A percentile compares a stretch with the other conserved stretches of the same genome.
Conservation (phyloP, 129 eudicot genomes). For the Artemisia tridentata region DNA sequence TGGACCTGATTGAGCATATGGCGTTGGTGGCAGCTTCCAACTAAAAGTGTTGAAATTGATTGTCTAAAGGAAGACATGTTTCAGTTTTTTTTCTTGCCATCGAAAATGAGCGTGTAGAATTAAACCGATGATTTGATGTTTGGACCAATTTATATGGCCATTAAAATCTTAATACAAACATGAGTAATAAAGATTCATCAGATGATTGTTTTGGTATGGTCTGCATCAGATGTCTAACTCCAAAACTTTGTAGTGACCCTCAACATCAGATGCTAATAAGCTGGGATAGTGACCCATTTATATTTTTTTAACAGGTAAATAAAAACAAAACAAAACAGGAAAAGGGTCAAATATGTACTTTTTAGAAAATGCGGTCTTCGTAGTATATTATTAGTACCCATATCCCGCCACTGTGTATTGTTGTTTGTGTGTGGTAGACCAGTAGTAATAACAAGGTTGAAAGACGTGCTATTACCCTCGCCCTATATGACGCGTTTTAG, state of each 20-base stretch:
- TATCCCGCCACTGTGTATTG: no score
- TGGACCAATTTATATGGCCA: constrained; percentile 22
- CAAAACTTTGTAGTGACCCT: neutral
- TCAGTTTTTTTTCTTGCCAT: neutral
- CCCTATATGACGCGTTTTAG: no score
- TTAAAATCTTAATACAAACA: constrained; percentile 15
- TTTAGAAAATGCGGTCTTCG: no score
- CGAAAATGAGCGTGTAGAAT: constrained; percentile 25
- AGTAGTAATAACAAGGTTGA: no score
- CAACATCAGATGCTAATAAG: neutral
- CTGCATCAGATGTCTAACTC: neutral
- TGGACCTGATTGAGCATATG: constrained; percentile 94
- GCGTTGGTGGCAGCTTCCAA: constrained; percentile 63
- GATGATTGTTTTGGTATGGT: constrained; percentile 25
- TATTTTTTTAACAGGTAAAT: no score
- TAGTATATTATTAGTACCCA: no score
- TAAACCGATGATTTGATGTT: constrained; percentile 21
- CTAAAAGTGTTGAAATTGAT: constrained; percentile 3
- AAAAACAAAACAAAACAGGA: no score
- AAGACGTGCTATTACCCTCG: no score
- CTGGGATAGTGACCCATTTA: neutral
- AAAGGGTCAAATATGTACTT: no score
- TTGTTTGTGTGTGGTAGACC: no score
- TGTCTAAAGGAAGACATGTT: constrained; percentile 8
- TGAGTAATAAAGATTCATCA: constrained; percentile 12